Conservation (phyloP, 2,329 filamentous ascomycete species). For the Penicillium sp. region DNA sequence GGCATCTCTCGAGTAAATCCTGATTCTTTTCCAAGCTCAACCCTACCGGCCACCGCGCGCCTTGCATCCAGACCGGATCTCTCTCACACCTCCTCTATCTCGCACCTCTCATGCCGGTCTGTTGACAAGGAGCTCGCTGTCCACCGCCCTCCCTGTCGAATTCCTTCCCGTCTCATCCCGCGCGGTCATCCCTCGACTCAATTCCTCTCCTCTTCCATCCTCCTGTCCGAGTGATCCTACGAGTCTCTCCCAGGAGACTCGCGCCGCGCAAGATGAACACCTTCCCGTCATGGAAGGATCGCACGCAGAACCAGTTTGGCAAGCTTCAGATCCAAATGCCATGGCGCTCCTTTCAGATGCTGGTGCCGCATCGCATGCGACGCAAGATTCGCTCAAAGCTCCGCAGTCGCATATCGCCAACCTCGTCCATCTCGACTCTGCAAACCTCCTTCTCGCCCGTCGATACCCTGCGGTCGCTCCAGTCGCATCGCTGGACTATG, state of each 20-base stretch:
- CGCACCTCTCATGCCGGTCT: constrained; percentile 17
- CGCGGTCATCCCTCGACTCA: constrained; percentile 20
- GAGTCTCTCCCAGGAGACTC: constrained; percentile 25
- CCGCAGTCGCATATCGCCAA: constrained; percentile 65
- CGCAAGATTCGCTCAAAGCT: constrained; percentile 70
- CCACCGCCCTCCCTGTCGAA: constrained; percentile 15
- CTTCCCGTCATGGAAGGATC: constrained; percentile 51
- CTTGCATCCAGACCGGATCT: constrained; percentile 13
- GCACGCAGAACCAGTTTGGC: constrained; percentile 45
- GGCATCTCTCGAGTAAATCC: constrained; percentile 4
- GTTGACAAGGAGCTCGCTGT: constrained; percentile 10
- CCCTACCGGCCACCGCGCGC: background rate
- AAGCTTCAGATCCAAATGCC: constrained; percentile 51
- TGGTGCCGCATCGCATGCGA: constrained; percentile 66
- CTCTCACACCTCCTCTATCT: constrained; percentile 10
- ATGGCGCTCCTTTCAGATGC: constrained; percentile 53
- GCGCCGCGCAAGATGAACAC: constrained; percentile 37
- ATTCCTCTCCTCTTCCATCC: background rate
- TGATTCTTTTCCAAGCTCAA: constrained; percentile 1
- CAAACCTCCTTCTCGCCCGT: constrained; percentile 80
- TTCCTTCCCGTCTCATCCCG: constrained; percentile 24
- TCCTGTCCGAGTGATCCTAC: constrained; percentile 16
- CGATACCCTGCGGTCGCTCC: constrained; percentile 74
- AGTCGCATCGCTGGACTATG: constrained; percentile 75
- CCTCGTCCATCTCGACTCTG: constrained; percentile 72